Base-by-base conservation (phyloP, 257 asterid genomes). In the Primulina huaijiensis region DNA sequence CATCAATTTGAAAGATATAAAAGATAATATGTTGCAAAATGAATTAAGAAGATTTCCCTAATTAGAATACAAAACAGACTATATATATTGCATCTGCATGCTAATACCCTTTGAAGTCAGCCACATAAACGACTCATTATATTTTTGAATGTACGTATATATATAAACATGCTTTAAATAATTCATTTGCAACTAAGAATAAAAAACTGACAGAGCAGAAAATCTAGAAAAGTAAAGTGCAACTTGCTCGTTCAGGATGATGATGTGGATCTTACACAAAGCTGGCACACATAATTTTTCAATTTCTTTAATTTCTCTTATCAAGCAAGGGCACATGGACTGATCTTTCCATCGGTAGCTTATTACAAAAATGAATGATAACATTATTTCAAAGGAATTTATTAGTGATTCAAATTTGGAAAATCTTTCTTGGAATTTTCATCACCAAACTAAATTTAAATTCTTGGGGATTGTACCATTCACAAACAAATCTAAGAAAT, bases 391-490 rank as follows among this genome's bases (percentile, higher is more conserved):
- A 46, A 46, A 46, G 19, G 55, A 0, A 46, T 14, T 12, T 10
- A 4, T 6, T 23, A 17, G 14, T 19, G 34, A 21, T 20, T 31
- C 25, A 9, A 50, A 70, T 9, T 7, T n/a, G 17, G 63, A 34
- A 60, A 35, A 8, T 9, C 62, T 50, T 59, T 29, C 8, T 50
- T 64, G 17, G 72, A 27, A 35, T 58, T 23, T 27, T 62, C 46
- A 63, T 62, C 62, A 59, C 55, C 52, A 65, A 35, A 52, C n/a
- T 50, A 69, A 68, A 68, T 69, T 50, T 43, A 65, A 57, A 7
- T 2, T 16, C 30, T 20, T 14, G 62, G 20, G 46, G 59, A 52
- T 40, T 61, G 21, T 20, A 69, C 65, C 11, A 12, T 62, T 33
- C 1, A 33, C 58, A 31, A 43, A 57, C 30, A 52, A 61, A 30